These are phyloP conservation scores for Lyophyllum decastes DNA, from an alignment of 768 basidiomycete genomes.

Conservation along the genomic window DNA sequence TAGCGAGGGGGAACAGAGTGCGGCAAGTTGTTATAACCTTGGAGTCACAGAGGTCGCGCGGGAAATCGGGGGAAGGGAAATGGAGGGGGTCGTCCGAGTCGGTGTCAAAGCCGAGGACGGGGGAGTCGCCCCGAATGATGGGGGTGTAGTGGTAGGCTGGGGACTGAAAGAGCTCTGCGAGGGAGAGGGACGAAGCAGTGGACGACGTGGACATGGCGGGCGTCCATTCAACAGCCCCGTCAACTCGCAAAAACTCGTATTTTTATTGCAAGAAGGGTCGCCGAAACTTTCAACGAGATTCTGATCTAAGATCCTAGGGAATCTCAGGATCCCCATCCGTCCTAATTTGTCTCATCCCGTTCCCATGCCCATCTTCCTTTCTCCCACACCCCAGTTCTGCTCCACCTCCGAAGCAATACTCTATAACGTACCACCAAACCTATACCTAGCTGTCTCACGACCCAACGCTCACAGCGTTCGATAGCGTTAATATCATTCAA, in stretches of 20 bases:
- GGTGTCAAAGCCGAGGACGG: conserved; percentile 21
- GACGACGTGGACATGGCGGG: not conserved
- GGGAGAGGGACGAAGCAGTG: conserved; percentile 1
- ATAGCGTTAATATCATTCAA: no score
- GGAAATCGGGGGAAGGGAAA: conserved; percentile 15
- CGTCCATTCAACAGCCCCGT: not conserved
- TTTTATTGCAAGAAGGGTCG: not conserved
- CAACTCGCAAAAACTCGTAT: not conserved
- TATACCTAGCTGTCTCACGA: no score
- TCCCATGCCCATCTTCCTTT: not conserved
- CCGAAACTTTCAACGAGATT: not conserved
- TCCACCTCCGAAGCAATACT: no score
- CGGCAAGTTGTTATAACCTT: not conserved
- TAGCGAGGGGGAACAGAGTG: not conserved
- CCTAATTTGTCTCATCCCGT: not conserved
- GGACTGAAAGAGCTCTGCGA: not conserved
- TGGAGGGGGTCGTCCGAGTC: conserved; percentile 18
- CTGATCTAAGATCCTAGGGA: not conserved
- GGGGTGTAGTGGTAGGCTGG: not conserved
- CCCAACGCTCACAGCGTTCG: no score
- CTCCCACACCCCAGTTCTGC: not conserved
- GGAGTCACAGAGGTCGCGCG: conserved; percentile 8
- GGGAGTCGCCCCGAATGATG: conserved; percentile 24
- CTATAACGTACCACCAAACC: no score
- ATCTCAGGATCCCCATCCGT: not conserved